A percentile compares a stretch with the other conserved stretches of the same genome.
These are phyloP conservation scores for Phytophthora hybrid DNA, from an alignment of 352 stramenopile species.

Conservation along the genomic window DNA sequence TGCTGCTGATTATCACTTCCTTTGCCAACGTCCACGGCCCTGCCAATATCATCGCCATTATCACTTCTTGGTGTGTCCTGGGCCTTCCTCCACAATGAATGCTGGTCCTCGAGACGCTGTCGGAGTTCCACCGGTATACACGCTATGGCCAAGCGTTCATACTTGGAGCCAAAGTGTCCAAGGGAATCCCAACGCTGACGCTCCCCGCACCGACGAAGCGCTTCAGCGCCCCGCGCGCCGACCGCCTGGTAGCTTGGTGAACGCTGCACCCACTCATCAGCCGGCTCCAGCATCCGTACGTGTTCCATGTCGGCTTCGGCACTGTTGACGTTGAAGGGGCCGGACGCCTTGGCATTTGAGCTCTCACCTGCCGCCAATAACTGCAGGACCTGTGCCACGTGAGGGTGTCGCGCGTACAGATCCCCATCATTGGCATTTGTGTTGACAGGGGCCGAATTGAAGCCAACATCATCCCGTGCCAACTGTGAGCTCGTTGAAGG, in stretches of 20 bases:
- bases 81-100: conserved; percentile 19
- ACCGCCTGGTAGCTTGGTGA: conserved; percentile 60
- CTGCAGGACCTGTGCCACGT: conserved; percentile 57
- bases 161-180: conserved; percentile 33
- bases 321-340: conserved; percentile 20
- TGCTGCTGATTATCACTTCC: conserved; percentile 11
- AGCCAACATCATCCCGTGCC: conserved; percentile 25
- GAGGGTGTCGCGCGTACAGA: conserved; percentile 48
- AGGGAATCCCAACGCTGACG: conserved; percentile 64
- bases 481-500: conserved; percentile 3
- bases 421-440: conserved; percentile 32
- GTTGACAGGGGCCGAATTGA: neutral
- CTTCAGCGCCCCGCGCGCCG: conserved; percentile 36
- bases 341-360: conserved; percentile 7
- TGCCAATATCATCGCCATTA: conserved; percentile 9
- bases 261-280: conserved; percentile 58
- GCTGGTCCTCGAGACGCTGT: conserved; percentile 38
- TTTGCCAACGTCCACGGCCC: conserved; percentile 5
- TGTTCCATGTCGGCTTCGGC: conserved; percentile 44
- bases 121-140: conserved; percentile 27
- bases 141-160: neutral
- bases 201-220: conserved; percentile 36
- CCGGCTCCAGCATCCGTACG: conserved; percentile 25
- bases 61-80: conserved; percentile 19
- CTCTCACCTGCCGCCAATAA: conserved; percentile 26